Evolutionary conservation across 2,329 filamentous ascomycete genomes (phyloP).

Genomic region (Drechslera avenae): DNA sequence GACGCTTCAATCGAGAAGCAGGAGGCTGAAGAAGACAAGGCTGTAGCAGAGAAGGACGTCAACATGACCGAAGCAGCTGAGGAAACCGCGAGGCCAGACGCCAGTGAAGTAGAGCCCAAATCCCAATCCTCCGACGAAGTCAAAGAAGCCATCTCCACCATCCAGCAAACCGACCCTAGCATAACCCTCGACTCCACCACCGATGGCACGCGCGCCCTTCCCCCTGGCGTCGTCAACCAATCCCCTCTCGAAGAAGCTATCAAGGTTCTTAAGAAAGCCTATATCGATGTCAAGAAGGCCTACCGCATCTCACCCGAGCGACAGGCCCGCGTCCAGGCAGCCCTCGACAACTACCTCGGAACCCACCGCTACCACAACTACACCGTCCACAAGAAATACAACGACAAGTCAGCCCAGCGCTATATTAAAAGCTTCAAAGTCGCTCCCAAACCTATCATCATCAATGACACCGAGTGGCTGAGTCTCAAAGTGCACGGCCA

Average conservation of each 20-base stretch:
- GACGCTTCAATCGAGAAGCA: conserved; percentile 34
- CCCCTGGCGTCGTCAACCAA: conserved; percentile 35
- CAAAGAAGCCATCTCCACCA: conserved; percentile 29
- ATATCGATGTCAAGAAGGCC: conserved; percentile 78
- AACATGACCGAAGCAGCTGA: conserved; percentile 11
- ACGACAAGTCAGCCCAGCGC: conserved; percentile 83
- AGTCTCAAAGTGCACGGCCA: conserved; percentile 96
- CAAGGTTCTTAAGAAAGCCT: conserved; percentile 73
- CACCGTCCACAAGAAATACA: conserved; percentile 83
- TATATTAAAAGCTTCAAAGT: conserved; percentile 91
- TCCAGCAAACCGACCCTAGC: conserved; percentile 33
- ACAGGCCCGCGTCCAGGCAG: conserved; percentile 74
- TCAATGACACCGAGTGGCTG: conserved; percentile 92
- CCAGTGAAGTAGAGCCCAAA: conserved; percentile 11
- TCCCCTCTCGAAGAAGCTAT: conserved; percentile 51
- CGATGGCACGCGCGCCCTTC: conserved; percentile 39
- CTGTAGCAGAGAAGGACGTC: neutral
- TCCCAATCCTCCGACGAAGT: conserved; percentile 23
- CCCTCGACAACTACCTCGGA: conserved; percentile 76
- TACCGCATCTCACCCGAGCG: conserved; percentile 80
- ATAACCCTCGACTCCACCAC: conserved; percentile 33
- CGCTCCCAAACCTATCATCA: conserved; percentile 69
- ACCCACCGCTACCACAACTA: conserved; percentile 97
- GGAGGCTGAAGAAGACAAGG: conserved; percentile 12
- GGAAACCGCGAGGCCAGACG: conserved; percentile 15